Evolutionary conservation across 2,329 filamentous ascomycete genomes (phyloP), one percentile per base, ranked within the genome.

Genomic region (Talaromyces sp.): DNA sequence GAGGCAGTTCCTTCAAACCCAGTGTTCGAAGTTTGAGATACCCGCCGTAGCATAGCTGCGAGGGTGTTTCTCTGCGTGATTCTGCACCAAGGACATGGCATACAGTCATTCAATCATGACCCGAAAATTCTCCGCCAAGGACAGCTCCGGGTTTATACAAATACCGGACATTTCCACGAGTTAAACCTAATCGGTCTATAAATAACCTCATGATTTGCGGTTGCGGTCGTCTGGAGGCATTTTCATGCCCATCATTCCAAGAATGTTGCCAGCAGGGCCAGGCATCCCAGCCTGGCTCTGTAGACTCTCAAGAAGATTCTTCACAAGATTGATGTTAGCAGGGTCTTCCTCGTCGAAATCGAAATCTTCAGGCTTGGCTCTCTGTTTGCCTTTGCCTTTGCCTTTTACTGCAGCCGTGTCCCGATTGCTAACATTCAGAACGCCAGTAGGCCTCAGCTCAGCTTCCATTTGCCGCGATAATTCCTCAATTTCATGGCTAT

Each of bases 221-320:
- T 52, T 53, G 48, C 71, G 71, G 58, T 93, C 90, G 66, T 96
- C 91, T 60, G 89, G 81, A 0, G 93, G 93, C 60, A 97, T 78
- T 40, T 84, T 81, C 63, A 97, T 78, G 0, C 91, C 91, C 87
- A 97, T 88, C 75, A 95, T 82, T 6, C 86, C 87, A 67, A 99
- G 81, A 60, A 99, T 77, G 69, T 97, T 97, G 0, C 92, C 86
- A 2, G 89, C 89, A 0, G 94, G 94, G 0, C 94, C 94, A 33
- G 90, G 81, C 78, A 88, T 84, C 11, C 94, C 94, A 17, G 80
- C 90, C 71, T 97, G 93, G 15, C 89, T 87, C 69, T 96, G 95
- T 74, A 99, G 92, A 66, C 90, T 93, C 71, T 97, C 91, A 1
- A 99, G 78, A 56, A 99, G 78, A 67, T 97, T 97, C 71, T 89